Evolutionary conservation across 169 alveolate species (phyloP), one percentile per base, ranked within the genome.

Genomic region (Plasmodium falciparum): DNA sequence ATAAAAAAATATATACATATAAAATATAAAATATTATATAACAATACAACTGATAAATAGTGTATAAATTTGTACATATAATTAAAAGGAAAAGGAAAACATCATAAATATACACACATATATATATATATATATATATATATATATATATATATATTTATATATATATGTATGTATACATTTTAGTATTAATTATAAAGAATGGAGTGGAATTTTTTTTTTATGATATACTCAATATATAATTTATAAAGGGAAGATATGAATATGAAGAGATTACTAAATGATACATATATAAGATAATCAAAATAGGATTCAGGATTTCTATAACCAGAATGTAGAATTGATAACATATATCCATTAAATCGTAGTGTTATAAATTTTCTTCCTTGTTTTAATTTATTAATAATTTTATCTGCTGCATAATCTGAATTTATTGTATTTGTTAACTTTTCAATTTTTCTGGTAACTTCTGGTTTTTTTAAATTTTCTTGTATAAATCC

Each of bases 221-320:
- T 49, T 26, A 80, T 80, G 26, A 80, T 26, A 17, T 69, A 49
- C 43, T 80, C 90, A 20, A 80, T 80, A 13, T 69, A 69, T 13
- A 80, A 45, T 20, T 80, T 80, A 33, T 80, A 80, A 2, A 80
- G 61, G 17, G 83, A 67, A 6, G 90, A 80, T 26, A 80, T 43
- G 69, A 80, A 80, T 20, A 80, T 80, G 12, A 80, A 50, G 6
- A 67, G 52, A 20, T 72, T 54, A 17, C 61, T 29, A 47, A 80
- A 49, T n/a, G 90, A 80, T 11, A 80, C 83, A 61, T 62, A 20
- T 22, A 80, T 45, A 20, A 80, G 61, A 47, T 67, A 80, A 66
- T 80, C 90, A 80, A 80, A 80, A 15, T 80, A 80, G 7, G 83
- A 67, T 13, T 80, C 90, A 8, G 90, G 90, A 20, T 80, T 80